Evolutionary conservation across 345 rosid genomes (phyloP), one percentile per base, ranked within the genome.

Genomic region (Kernera saxatilis): DNA sequence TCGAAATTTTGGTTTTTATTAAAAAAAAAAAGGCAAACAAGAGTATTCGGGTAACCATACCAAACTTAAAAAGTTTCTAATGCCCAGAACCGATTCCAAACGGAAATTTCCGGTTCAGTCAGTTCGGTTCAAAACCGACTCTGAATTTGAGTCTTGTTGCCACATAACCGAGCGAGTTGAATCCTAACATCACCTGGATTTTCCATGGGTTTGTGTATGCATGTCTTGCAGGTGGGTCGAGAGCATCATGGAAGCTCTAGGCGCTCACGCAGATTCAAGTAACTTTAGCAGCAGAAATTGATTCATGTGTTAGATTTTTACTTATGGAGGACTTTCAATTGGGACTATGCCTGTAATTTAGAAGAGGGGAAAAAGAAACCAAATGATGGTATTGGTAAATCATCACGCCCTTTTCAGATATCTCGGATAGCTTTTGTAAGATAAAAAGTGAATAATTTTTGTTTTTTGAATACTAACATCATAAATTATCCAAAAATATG

Each of bases 191-290:
- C 54, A 32, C 46, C 67, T 70, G 33, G 33, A 49, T 25, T 69
- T 53, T 27, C 33, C 13, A 30, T 35, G 44, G 29, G 44, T 40
- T 23, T 33, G 14, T 71, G 33, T 74, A 8, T 60, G 48, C n/a
- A n/a, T 77, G 43, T 49, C 30, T 72, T 55, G 77, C 84, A 93
- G 98, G 80, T 91, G 98, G 98, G 84, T 91, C 6, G 84, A 54
- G 69, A 87, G 96, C 82, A 86, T 91, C 57, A 79, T 79, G 65
- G 91, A 91, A 79, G 96, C 97, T 70, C 75, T 89, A 81, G 70
- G 46, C 32, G 79, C 84, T 67, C 79, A 80, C 48, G 56, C 21
- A 30, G 61, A 67, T 12, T 21, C 25, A 27, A 65, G 53, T 57
- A 46, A 37, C 37, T 36, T 33, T 44, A 35, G 18, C 64, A 0